phyloP scores from a whole-genome alignment of 2,329 filamentous ascomycete genomes.

The Decorospora gaudefroyi region DNA sequence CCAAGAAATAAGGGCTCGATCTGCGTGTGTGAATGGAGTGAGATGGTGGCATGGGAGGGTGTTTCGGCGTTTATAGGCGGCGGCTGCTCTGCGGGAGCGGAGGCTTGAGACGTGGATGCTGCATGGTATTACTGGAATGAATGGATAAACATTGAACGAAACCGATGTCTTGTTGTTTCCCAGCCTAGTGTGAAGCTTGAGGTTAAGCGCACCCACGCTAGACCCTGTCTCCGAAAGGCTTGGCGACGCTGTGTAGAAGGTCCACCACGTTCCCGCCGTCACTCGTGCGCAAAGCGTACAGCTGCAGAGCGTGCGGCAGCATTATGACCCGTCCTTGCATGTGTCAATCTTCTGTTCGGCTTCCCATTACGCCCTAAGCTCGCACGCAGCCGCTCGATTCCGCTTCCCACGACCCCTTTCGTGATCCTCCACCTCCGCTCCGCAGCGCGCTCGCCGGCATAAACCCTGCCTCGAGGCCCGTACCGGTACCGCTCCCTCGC shows the following conservation, averaged over 20 bases:
- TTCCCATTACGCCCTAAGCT: constrained; percentile 15
- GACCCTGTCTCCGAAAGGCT: constrained; percentile 21
- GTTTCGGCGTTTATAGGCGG: constrained; percentile 14
- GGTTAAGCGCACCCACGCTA: constrained; percentile 20
- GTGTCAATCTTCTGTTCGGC: constrained; percentile 8
- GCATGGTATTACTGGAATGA: neutral
- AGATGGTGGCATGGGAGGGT: constrained; percentile 13
- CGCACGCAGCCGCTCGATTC: constrained; percentile 24
- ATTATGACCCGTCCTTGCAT: constrained; percentile 17
- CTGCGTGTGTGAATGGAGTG: constrained; percentile 1
- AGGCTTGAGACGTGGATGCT: no score
- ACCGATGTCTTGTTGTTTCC: no score
- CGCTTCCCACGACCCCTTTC: constrained; percentile 28
- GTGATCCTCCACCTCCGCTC: constrained; percentile 24
- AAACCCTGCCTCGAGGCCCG: constrained; percentile 30
- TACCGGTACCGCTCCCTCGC: constrained; percentile 7
- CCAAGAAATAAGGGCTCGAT: constrained; percentile 56
- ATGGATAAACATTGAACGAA: neutral
- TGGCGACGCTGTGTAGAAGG: constrained; percentile 24
- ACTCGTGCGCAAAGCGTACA: constrained; percentile 30
- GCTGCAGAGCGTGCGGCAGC: constrained; percentile 33
- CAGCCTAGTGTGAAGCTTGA: no score
- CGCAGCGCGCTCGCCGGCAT: constrained; percentile 29
- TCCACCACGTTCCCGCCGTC: constrained; percentile 29
- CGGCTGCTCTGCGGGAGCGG: no score